Evolutionary conservation across 768 basidiomycete species (phyloP), one percentile per base, ranked within the genome.

Genomic region (Leccinum truebloodii): DNA sequence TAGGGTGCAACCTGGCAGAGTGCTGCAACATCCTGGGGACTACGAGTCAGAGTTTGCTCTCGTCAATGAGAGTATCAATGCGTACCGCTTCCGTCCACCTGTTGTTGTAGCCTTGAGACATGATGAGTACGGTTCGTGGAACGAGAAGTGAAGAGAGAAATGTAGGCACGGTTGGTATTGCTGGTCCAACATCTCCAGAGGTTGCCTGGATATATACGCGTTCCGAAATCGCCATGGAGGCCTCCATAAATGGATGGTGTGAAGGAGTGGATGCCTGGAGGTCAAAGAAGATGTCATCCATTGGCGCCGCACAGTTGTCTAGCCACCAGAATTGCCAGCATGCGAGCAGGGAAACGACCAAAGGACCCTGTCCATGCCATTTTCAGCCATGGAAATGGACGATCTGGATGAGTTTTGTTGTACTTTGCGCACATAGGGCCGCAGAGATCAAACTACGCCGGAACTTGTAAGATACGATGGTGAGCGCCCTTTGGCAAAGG

Each of bases 151-250:
- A 16, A 13, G 35, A 35, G 30, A 48, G 32, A 32, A 57, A 34
- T 50, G 60, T 30, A 51, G 51, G 56, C 18, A 54, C 54, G 37
- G 37, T 57, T 8, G 35, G 51, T 62, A 10, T 49, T 58, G 55
- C 13, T 39, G 70, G 54, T 59, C 54, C 35, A 53, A 37, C 49
- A 24, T 51, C 51, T 18, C 39, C 34, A 63, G 57, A 56, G n/a
- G 20, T 3, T 26, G 20, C 44, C 18, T 26, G 16, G 30, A 54
- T 67, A 72, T 72, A 54, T 72, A 71, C 64, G 34, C 26, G 28
- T 35, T 52, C 49, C 51, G 52, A 57, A 56, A 26, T 46, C 9
- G 35, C 60, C 60, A 10, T 70, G 63, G 66, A 72, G 66, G 61
- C 66, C 60, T 54, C 63, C 63, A 26, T 26, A 66, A 61, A 39